phyloP scores from a whole-genome alignment of 2,329 filamentous ascomycete species.

The Claviceps citrina region DNA sequence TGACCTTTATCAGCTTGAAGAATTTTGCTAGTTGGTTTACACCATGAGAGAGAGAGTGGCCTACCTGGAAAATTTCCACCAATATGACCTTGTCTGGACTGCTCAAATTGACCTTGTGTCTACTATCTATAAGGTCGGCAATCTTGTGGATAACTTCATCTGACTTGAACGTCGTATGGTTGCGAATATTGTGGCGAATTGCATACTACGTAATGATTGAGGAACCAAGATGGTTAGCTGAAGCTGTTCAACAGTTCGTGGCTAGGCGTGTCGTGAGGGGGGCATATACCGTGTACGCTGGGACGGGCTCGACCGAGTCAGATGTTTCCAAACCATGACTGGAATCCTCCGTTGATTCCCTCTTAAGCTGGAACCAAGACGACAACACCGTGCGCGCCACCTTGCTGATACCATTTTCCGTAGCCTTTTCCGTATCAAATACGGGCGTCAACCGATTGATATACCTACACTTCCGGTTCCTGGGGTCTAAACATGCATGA shows the following conservation, averaged over 20 bases:
- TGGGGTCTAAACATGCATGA: slow-evolving; percentile 24
- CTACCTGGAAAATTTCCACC: slow-evolving; percentile 67
- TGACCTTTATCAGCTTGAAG: neutral
- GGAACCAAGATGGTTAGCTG: neutral
- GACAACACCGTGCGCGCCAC: slow-evolving; percentile 48
- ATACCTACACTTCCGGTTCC: slow-evolving; percentile 36
- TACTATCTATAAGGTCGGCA: slow-evolving; percentile 46
- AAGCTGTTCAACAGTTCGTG: neutral
- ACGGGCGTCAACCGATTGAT: slow-evolving; percentile 43
- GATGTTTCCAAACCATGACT: neutral
- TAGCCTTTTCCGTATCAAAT: slow-evolving; percentile 44
- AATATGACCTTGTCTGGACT: slow-evolving; percentile 66
- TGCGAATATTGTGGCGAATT: slow-evolving; percentile 65
- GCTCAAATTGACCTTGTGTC: slow-evolving; percentile 63
- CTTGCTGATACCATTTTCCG: slow-evolving; percentile 49
- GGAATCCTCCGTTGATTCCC: slow-evolving; percentile 9
- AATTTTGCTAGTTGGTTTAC: neutral
- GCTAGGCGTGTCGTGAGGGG: neutral
- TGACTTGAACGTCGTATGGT: slow-evolving; percentile 53
- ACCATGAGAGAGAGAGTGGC: slow-evolving; percentile 3
- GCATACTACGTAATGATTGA: slow-evolving; percentile 44
- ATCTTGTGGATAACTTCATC: slow-evolving; percentile 56
- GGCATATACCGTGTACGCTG: slow-evolving; percentile 28
- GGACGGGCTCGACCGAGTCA: slow-evolving; percentile 6
- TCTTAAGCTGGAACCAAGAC: slow-evolving; percentile 41